Base-by-base conservation (phyloP, 768 basidiomycete genomes). In the Boletus rubescentipes region DNA sequence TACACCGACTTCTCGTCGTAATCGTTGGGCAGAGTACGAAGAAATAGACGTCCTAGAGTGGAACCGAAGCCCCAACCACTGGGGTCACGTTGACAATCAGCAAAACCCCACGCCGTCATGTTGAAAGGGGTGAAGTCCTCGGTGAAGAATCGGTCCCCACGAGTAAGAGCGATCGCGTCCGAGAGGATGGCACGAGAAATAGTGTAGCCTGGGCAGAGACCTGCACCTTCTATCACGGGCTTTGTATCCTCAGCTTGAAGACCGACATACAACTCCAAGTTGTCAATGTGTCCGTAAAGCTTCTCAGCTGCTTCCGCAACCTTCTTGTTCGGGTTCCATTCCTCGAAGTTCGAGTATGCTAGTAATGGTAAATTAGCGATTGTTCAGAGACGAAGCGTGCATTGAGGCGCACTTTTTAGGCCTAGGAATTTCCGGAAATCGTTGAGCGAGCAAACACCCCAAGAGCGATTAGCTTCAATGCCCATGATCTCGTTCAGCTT, bases 151-250 rank as follows among this genome's bases (percentile, higher is more conserved):
- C 91, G 79, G 64, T 93, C 91, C 30, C 91, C 91, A 49, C 91
- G 85, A 44, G 89, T 91, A 49, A 93, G 82, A 12, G 91, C 89
- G 51, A 93, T 87, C 29, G 91, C 91, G 64, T 93, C 91, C 57
- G 84, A 83, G 32, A 93, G 82, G 61, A 93, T 93, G 9, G 91
- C 91, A 31, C 91, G 84, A 61, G 87, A 87, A 62, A 91, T 82
- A 10, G 91, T 93, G 70, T 89, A 93, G 14, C 89, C 86, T 57
- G 91, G 91, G 72, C 91, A 93, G 49, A 93, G 79, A 51, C 91
- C 91, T 49, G 91, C 88, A 46, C 91, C 91, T 0, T 85, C 83
- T 20, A 85, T 77, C 35, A 90, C 73, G 12, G 83, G 86, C 65
- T 92, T 93, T 2, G 84, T 63, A 55, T 87, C 83, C 63, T 91